These are phyloP conservation scores for Agaricales sp. DNA, from an alignment of 1,284 basidiomycete species.

Conservation along the genomic window DNA sequence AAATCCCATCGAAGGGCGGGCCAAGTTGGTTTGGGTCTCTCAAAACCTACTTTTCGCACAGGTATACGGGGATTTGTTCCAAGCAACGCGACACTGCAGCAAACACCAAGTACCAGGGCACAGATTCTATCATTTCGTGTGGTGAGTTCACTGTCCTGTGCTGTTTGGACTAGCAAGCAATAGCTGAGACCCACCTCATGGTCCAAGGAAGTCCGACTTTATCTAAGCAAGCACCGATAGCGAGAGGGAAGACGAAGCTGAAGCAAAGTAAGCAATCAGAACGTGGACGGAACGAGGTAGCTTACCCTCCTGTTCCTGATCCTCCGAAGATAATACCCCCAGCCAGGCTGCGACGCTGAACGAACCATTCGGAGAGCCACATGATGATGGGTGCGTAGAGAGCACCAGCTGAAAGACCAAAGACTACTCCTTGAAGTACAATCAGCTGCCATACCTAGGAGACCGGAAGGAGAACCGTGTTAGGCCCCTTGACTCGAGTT, in stretches of 20 bases:
- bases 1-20: neutral
- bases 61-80: neutral
- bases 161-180: too few species aligned
- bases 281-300: neutral
- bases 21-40: neutral
- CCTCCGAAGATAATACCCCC: conserved; percentile 26
- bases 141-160: too few species aligned
- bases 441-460: neutral
- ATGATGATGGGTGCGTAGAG: neutral
- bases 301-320: neutral
- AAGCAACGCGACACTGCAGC: neutral
- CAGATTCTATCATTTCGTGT: too few species aligned
- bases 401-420: neutral
- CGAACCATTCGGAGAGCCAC: conserved; percentile 28
- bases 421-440: neutral
- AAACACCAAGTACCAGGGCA: neutral
- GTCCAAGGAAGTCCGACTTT: neutral
- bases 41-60: neutral
- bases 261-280: neutral
- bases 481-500: too few species aligned
- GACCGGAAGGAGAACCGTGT: too few species aligned
- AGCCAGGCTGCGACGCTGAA: conserved; percentile 26
- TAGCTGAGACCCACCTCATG: neutral
- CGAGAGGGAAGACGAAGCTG: neutral
- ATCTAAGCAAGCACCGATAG: neutral